Percentiles rank a stretch among this genome's conserved stretches.
These are phyloP conservation scores for Voacanga thouarsii DNA, from an alignment of 257 asterid genomes.

Conservation along the genomic window DNA sequence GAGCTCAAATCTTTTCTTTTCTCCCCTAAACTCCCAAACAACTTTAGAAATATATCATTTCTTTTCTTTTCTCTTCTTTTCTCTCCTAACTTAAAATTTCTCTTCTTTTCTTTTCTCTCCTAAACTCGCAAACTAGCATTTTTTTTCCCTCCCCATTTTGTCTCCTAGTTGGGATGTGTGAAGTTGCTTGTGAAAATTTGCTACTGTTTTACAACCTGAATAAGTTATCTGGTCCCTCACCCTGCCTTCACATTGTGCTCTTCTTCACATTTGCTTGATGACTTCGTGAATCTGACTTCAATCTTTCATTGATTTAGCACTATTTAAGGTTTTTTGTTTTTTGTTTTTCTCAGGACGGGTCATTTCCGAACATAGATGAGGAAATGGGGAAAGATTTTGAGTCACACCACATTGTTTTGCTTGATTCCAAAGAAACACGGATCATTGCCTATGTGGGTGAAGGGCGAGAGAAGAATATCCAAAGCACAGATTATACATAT, in stretches of 20 bases:
- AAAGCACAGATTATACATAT: conserved; percentile 41
- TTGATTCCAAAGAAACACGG: conserved; percentile 49
- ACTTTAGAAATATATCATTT: too few species aligned
- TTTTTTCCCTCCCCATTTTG: too few species aligned
- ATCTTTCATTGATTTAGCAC: conserved; percentile 21
- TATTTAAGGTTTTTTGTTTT: conserved; percentile 19
- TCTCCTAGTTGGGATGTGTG: too few species aligned
- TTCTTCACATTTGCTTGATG: background rate
- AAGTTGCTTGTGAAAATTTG: background rate
- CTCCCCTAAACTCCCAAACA: too few species aligned
- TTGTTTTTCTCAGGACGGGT: conserved; percentile 50
- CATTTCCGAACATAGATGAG: conserved; percentile 21
- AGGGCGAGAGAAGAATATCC: conserved; percentile 39
- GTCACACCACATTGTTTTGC: conserved; percentile 46
- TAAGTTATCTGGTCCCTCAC: background rate
- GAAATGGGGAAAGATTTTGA: conserved; percentile 25
- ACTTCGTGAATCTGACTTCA: conserved; percentile 16
- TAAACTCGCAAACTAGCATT: too few species aligned
- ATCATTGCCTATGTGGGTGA: conserved; percentile 58
- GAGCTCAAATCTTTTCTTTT: too few species aligned
- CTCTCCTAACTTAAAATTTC: too few species aligned
- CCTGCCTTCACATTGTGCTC: background rate
- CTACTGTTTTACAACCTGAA: background rate
- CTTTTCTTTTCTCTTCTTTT: too few species aligned
- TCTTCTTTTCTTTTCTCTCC: too few species aligned